phyloP scores from a whole-genome alignment of 495 filamentous ascomycete genomes.

The Lichenothelia convexa region DNA sequence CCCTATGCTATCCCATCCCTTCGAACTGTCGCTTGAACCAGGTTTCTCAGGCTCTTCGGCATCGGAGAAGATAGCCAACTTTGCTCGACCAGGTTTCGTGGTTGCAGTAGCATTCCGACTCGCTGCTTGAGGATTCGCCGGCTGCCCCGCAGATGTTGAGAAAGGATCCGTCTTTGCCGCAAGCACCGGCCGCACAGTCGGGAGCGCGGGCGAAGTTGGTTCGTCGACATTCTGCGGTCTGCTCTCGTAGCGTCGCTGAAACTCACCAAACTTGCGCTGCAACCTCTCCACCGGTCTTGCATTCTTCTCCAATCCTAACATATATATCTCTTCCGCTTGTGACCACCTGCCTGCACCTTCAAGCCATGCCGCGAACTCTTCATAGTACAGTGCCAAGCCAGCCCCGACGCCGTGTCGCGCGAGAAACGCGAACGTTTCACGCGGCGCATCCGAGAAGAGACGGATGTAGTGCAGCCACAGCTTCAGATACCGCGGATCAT shows the following conservation, averaged over 20 bases:
- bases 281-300: conserved; percentile 69
- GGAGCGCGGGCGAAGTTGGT: conserved; percentile 71
- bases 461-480: conserved; percentile 89
- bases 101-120: conserved; percentile 33
- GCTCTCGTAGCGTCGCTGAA: conserved; percentile 54
- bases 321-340: conserved; percentile 87
- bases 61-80: conserved; percentile 86
- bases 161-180: conserved; percentile 77
- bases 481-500: conserved; percentile 82
- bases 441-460: conserved; percentile 77
- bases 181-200: conserved; percentile 64
- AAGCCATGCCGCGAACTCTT: conserved; percentile 87
- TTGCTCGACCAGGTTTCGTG: conserved; percentile 46
- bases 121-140: conserved; percentile 48
- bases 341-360: conserved; percentile 71
- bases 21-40: conserved; percentile 22
- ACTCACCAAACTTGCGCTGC: conserved; percentile 75
- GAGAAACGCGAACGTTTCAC: conserved; percentile 82
- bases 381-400: conserved; percentile 80
- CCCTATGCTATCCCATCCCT: conserved; percentile 86
- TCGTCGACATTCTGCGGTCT: conserved; percentile 39
- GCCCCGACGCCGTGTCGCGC: conserved; percentile 79
- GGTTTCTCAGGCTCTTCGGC: conserved; percentile 29
- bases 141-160: conserved; percentile 22
- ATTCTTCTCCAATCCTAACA: conserved; percentile 69